Conservation (phyloP, 352 stramenopile species). For the Phytopythium kandeliae region DNA sequence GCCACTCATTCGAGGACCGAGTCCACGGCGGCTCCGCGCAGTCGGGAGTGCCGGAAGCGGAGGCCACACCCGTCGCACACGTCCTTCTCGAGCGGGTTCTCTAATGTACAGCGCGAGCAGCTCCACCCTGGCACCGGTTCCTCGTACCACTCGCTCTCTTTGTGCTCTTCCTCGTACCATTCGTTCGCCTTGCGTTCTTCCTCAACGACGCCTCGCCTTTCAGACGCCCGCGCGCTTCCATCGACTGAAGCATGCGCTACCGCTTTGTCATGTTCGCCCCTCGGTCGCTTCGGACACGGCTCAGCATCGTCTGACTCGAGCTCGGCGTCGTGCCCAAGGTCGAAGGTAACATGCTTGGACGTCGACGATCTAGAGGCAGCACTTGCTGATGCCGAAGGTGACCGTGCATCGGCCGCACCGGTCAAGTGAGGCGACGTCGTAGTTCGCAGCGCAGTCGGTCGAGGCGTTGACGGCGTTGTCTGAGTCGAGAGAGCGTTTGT, state of each 20-base stretch:
- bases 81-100: slow-evolving; percentile 50
- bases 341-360: slow-evolving; percentile 5
- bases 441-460: background rate
- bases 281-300: slow-evolving; percentile 1
- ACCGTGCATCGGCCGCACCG: background rate
- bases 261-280: too few relatives aligned
- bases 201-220: slow-evolving; percentile 15
- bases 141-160: slow-evolving; percentile 25
- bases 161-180: slow-evolving; percentile 30
- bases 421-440: background rate
- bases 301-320: background rate
- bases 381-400: background rate
- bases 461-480: slow-evolving; percentile 2
- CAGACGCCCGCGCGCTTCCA: too few relatives aligned
- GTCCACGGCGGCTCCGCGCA: slow-evolving; percentile 31
- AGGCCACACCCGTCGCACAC: slow-evolving; percentile 65
- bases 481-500: slow-evolving; percentile 19
- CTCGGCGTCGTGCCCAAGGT: slow-evolving; percentile 5
- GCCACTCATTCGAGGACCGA: slow-evolving; percentile 24
- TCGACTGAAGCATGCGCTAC: too few relatives aligned
- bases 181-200: slow-evolving; percentile 44
- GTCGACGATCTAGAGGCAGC: background rate
- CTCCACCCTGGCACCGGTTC: slow-evolving; percentile 32
- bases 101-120: slow-evolving; percentile 73
- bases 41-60: slow-evolving; percentile 54